Percentiles rank a stretch among this genome's conserved stretches.
phyloP scores from a whole-genome alignment of 306 rosid species.

The Dalbergia oliveri region DNA sequence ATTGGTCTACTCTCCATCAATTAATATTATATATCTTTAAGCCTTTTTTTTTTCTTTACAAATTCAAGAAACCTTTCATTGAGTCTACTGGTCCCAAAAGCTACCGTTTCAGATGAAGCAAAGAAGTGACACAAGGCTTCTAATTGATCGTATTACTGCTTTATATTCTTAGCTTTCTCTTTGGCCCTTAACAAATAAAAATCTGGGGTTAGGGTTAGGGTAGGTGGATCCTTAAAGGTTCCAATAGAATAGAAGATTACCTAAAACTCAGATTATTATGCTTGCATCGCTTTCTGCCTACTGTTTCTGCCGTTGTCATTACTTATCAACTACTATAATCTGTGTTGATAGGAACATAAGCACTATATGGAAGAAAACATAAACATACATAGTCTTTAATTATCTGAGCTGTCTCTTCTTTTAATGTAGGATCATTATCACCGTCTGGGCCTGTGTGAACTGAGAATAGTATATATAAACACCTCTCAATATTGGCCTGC shows the following conservation, averaged over 20 bases:
- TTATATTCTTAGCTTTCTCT: background rate
- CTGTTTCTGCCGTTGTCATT: background rate
- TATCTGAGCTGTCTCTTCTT: constrained; percentile 26
- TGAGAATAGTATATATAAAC: too few species aligned
- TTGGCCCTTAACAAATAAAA: background rate
- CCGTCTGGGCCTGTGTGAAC: background rate
- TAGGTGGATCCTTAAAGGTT: constrained; percentile 10
- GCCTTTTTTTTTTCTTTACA: background rate
- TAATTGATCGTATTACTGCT: background rate
- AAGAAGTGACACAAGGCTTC: constrained; percentile 15
- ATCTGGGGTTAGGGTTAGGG: constrained; percentile 31
- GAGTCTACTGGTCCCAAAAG: constrained; percentile 28
- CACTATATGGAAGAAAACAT: constrained; percentile 4
- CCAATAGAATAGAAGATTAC: constrained; percentile 28
- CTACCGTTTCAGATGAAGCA: constrained; percentile 31
- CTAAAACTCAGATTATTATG: constrained; percentile 33
- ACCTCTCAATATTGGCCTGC: too few species aligned
- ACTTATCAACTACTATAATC: background rate
- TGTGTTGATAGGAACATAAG: background rate
- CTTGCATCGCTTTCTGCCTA: constrained; percentile 32
- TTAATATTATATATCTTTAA: background rate
- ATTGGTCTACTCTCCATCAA: background rate
- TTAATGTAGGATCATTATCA: constrained; percentile 33
- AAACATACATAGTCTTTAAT: background rate
- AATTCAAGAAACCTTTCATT: background rate